Base-by-base conservation (phyloP, 495 filamentous ascomycete species). In the Penicillium alfredii region DNA sequence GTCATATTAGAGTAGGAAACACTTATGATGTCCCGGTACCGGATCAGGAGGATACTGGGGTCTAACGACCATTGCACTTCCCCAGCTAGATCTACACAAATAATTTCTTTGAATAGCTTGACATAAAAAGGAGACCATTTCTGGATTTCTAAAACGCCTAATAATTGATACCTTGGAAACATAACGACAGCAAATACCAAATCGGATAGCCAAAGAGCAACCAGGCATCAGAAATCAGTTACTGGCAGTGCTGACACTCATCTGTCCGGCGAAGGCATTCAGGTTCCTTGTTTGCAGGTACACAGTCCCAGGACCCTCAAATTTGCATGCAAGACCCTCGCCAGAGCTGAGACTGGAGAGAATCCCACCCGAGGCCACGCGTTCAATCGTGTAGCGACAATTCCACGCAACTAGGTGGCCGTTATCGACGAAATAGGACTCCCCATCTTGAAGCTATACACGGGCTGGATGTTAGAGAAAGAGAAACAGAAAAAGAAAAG, bases 401-500 rank as follows among this genome's bases (percentile, higher is more conserved):
- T 96, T 96, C 92, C 92, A 98, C 4, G 92, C 93, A 1, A 98
- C 89, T 4, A 98, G 68, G 45, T 98, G 88, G 7, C 89, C 90
- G 50, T 98, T 98, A 51, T 98, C 89, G 33, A 98, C 79, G 38
- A 88, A 84, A 58, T 94, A 98, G 37, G 78, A 78, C 53, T 97
- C 90, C 2, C 78, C 78, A 5, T 83, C 77, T 19, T 62, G 68
- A 14, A 95, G 72, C 81, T 92, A 16, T 17, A 39, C 4, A 20
- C 6, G n/a, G n/a, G n/a, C n/a, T n/a, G n/a, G n/a, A n/a, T n/a
- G n/a, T n/a, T n/a, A n/a, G n/a, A n/a, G n/a, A n/a, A n/a, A n/a
- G n/a, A n/a, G n/a, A n/a, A n/a, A n/a, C n/a, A n/a, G n/a, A n/a
- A n/a, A n/a, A n/a, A n/a, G n/a, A n/a, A n/a, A n/a, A n/a, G n/a